Conservation (phyloP, 305 asterid genomes). For the Fraxinus velutina region DNA sequence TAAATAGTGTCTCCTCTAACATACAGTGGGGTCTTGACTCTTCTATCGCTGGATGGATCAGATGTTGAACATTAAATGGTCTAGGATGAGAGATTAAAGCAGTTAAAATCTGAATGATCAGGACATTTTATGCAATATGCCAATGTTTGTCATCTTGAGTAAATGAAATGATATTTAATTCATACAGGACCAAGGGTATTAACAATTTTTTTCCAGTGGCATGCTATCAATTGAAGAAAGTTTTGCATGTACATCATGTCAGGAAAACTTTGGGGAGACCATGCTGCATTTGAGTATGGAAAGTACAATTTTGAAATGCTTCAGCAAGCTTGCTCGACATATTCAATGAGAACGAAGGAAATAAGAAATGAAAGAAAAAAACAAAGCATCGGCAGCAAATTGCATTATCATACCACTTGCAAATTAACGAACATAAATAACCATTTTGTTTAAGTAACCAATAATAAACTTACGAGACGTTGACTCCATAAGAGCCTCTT, state of each 20-base stretch:
- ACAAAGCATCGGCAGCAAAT: too few relatives aligned
- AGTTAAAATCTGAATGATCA: constrained; percentile 6
- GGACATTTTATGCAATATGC: background rate
- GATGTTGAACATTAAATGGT: background rate
- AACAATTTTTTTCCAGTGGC: background rate
- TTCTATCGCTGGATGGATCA: background rate
- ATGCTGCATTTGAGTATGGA: background rate
- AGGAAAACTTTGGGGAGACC: constrained; percentile 11
- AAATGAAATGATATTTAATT: constrained; percentile 3
- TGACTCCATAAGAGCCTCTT: constrained; percentile 57
- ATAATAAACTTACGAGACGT: constrained; percentile 44
- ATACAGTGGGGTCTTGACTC: background rate
- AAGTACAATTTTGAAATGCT: background rate
- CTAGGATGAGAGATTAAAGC: background rate
- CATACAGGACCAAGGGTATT: background rate
- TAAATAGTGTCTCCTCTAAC: background rate
- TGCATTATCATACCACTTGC: too few relatives aligned
- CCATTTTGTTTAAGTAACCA: constrained; percentile 1
- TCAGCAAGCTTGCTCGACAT: constrained; percentile 3
- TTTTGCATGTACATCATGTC: background rate
- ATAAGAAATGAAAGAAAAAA: background rate
- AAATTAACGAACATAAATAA: background rate
- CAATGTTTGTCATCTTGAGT: constrained; percentile 1
- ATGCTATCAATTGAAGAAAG: background rate
- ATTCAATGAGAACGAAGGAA: constrained; percentile 7